Evolutionary conservation across 768 basidiomycete species (phyloP).

Genomic region (Leccinum incarnatum): DNA sequence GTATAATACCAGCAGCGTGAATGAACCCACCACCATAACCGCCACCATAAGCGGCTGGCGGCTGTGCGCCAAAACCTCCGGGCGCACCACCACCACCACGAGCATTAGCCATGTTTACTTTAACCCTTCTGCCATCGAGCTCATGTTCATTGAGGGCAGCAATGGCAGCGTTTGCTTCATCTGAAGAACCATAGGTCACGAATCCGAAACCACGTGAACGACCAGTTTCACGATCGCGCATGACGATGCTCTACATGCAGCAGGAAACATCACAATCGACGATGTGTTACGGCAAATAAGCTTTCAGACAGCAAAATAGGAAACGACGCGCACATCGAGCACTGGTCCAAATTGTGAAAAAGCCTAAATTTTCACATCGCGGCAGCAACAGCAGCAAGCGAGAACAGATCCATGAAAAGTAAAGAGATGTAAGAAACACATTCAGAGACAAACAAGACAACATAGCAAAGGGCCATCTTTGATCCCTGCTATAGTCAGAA

Average conservation of each 20-base stretch:
- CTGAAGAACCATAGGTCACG: slow-evolving; percentile 64
- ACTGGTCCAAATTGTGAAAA: slow-evolving; percentile 82
- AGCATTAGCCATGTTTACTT: slow-evolving; percentile 81
- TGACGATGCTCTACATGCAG: slow-evolving; percentile 80
- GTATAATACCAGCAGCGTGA: neutral
- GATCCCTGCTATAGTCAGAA: slow-evolving; percentile 43
- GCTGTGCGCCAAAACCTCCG: slow-evolving; percentile 23
- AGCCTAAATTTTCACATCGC: slow-evolving; percentile 50
- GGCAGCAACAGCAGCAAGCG: slow-evolving; percentile 15
- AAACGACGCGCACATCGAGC: slow-evolving; percentile 80
- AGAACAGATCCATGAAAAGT: slow-evolving; percentile 27
- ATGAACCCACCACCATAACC: slow-evolving; percentile 22
- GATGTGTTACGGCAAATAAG: slow-evolving; percentile 18
- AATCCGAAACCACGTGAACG: slow-evolving; percentile 98
- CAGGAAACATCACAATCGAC: slow-evolving; percentile 31
- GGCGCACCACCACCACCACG: slow-evolving; percentile 50
- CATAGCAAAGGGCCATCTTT: slow-evolving; percentile 34
- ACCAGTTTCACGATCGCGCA: slow-evolving; percentile 97
- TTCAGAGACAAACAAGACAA: slow-evolving; percentile 42
- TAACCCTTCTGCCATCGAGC: slow-evolving; percentile 89
- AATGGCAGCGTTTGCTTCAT: slow-evolving; percentile 82
- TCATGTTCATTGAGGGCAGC: slow-evolving; percentile 79
- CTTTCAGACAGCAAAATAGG: slow-evolving; percentile 19
- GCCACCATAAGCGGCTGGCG: slow-evolving; percentile 35
- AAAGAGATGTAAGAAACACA: slow-evolving; percentile 30